Conservation (phyloP, 2,329 filamentous ascomycete genomes). For the Colletotrichum sp. region DNA sequence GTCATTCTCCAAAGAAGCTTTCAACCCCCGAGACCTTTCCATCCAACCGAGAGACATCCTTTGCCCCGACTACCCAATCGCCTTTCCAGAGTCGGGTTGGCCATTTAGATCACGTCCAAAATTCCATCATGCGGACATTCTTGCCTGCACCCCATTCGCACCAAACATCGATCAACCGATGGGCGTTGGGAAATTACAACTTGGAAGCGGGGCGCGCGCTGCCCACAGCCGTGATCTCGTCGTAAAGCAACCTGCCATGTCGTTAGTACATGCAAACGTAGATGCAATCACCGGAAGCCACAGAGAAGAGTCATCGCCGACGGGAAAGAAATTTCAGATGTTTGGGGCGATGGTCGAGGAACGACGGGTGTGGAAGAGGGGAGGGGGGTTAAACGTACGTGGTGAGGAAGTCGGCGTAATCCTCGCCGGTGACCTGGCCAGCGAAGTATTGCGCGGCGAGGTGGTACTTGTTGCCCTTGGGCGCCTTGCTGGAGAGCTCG, state of each 20-base stretch:
- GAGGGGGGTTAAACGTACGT: slow-evolving; percentile 54
- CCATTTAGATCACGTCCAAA: background rate
- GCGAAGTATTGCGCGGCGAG: slow-evolving; percentile 93
- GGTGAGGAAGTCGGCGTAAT: slow-evolving; percentile 96
- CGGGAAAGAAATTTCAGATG: background rate
- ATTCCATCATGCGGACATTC: background rate
- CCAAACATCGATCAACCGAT: background rate
- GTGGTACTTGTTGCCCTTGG: slow-evolving; percentile 89
- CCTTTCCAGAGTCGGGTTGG: background rate
- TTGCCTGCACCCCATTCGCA: background rate
- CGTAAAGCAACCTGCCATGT: slow-evolving; percentile 73
- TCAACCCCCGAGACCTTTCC: background rate
- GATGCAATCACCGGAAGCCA: slow-evolving; percentile 14
- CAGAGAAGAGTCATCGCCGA: background rate
- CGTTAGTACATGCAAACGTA: slow-evolving; percentile 18
- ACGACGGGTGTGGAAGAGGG: background rate
- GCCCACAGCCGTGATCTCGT: slow-evolving; percentile 81
- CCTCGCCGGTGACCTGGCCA: slow-evolving; percentile 91
- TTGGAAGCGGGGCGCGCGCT: slow-evolving; percentile 65
- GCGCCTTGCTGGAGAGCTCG: slow-evolving; percentile 73
- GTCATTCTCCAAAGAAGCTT: background rate
- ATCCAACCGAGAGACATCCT: background rate
- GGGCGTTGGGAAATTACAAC: slow-evolving; percentile 46
- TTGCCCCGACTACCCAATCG: background rate
- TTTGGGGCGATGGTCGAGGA: background rate